Percentiles rank a stretch among this genome's conserved stretches.
These are phyloP conservation scores for Jamesozyma gamospora DNA, from an alignment of 805 yeast genomes.

Conservation along the genomic window DNA sequence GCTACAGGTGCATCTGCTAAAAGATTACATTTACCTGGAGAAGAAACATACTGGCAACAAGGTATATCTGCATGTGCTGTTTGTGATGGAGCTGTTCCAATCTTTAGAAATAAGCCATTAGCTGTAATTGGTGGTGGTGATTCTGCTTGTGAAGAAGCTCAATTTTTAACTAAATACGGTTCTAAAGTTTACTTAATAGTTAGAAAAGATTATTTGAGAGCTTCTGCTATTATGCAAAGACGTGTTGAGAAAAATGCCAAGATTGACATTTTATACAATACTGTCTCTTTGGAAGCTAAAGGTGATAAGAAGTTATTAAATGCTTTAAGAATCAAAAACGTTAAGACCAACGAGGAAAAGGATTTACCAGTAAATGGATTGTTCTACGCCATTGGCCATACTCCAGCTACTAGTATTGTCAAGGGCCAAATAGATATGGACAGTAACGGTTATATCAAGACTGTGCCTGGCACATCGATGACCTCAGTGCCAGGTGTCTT, in stretches of 20 bases:
- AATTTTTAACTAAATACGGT: constrained; percentile 93
- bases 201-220: constrained; percentile 89
- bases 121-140: constrained; percentile 99
- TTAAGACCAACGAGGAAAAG: constrained; percentile 53
- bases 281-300: constrained; percentile 77
- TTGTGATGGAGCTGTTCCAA: constrained; percentile 99
- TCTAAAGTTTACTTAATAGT: constrained; percentile 90
- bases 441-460: constrained; percentile 78
- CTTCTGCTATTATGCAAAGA: constrained; percentile 94
- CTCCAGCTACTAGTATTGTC: constrained; percentile 84
- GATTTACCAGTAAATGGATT: constrained; percentile 80
- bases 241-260: constrained; percentile 77
- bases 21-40: constrained; percentile 91
- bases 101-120: constrained; percentile 93
- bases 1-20: constrained; percentile 99
- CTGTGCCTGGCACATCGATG: constrained; percentile 79
- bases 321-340: constrained; percentile 56
- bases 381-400: constrained; percentile 97
- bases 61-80: constrained; percentile 99
- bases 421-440: constrained; percentile 72
- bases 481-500: constrained; percentile 87
- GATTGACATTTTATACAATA: constrained; percentile 82
- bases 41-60: constrained; percentile 96
- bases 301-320: constrained; percentile 85
- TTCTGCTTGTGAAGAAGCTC: constrained; percentile 98